These are phyloP conservation scores for Puccinia polysora DNA, from an alignment of 1,284 basidiomycete species.

Conservation along the genomic window DNA sequence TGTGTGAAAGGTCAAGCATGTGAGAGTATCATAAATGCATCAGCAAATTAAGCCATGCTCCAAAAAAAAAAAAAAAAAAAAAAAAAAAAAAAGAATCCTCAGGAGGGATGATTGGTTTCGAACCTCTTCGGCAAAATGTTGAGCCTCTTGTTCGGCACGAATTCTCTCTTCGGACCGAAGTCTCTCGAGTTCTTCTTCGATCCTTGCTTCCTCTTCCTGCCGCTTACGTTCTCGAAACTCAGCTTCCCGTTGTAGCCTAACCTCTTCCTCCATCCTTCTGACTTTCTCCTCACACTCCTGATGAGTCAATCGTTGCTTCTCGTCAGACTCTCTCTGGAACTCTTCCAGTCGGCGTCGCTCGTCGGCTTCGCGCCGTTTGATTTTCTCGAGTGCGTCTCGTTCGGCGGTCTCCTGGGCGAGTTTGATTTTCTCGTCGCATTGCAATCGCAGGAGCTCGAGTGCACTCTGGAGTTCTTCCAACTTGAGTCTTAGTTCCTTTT, in stretches of 20 bases:
- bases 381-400: background rate
- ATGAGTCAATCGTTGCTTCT: background rate
- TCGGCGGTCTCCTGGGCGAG: background rate
- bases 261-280: slow-evolving; percentile 12
- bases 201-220: slow-evolving; percentile 1
- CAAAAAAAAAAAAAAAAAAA: too few species aligned
- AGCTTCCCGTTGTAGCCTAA: background rate
- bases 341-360: background rate
- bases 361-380: slow-evolving; percentile 1
- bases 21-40: too few species aligned
- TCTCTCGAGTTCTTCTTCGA: slow-evolving; percentile 17
- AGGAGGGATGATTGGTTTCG: background rate
- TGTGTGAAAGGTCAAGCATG: too few species aligned
- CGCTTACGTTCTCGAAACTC: slow-evolving; percentile 4
- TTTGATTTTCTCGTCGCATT: too few species aligned
- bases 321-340: slow-evolving; percentile 1
- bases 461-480: background rate
- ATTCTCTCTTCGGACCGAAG: background rate
- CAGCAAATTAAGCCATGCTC: too few species aligned
- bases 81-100: too few species aligned
- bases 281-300: background rate
- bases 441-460: background rate
- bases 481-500: slow-evolving; percentile 4
- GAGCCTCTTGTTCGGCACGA: background rate
- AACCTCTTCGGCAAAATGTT: slow-evolving; percentile 4